Percentiles rank a stretch among this genome's conserved stretches.
Conservation (phyloP, 306 rosid genomes). For the Psophocarpus tetragonolobus region DNA sequence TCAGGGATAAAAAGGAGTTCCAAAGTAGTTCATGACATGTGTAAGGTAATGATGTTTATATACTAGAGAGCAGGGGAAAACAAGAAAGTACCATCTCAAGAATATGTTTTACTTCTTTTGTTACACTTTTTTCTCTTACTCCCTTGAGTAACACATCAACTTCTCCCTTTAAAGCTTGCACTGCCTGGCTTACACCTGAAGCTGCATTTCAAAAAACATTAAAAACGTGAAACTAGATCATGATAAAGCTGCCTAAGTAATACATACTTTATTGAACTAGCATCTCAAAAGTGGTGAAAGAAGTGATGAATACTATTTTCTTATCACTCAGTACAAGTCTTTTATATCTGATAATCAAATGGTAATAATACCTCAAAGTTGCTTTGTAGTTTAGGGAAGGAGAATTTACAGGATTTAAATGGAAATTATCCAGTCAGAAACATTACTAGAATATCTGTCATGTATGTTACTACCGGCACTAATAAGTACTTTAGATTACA, state of each 20-base stretch:
- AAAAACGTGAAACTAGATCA: constrained; percentile 24
- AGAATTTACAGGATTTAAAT: background rate
- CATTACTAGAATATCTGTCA: constrained; percentile 5
- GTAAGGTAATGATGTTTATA: constrained; percentile 31
- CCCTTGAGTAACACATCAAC: constrained; percentile 62
- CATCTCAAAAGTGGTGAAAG: background rate
- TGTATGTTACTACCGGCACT: background rate
- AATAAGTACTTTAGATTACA: constrained; percentile 4
- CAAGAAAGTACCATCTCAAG: constrained; percentile 70
- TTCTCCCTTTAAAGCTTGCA: constrained; percentile 79
- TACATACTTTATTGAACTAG: background rate
- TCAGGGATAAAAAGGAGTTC: background rate
- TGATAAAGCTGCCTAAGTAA: constrained; percentile 13
- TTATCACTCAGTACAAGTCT: constrained; percentile 13
- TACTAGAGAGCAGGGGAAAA: background rate
- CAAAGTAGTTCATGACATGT: constrained; percentile 3
- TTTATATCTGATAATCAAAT: constrained; percentile 9
- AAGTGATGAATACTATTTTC: background rate
- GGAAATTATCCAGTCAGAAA: background rate
- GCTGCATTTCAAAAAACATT: constrained; percentile 34
- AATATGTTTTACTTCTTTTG: constrained; percentile 80
- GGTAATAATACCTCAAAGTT: background rate
- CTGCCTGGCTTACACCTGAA: constrained; percentile 55
- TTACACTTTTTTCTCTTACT: constrained; percentile 64
- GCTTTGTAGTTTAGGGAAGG: background rate